Percentiles rank a stretch among this genome's conserved stretches.
Conservation (phyloP, 1,284 basidiomycete species). For the Schizopora paradoxa region DNA sequence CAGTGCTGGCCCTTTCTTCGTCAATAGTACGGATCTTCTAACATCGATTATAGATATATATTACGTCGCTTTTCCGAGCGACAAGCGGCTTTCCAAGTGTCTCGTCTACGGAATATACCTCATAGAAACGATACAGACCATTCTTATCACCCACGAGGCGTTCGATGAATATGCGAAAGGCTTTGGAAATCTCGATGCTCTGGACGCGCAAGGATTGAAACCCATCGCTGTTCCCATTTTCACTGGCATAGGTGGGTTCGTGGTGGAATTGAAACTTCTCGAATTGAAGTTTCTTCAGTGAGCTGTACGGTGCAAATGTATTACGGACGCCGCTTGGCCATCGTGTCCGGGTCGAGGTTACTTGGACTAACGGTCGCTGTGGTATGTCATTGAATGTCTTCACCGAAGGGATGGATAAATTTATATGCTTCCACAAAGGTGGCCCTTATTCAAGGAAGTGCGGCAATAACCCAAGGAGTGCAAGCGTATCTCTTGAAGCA, state of each 20-base stretch:
- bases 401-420: background rate
- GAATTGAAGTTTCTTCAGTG: background rate
- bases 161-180: slow-evolving; percentile 23
- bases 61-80: slow-evolving; percentile 24
- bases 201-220: background rate
- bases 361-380: background rate
- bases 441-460: background rate
- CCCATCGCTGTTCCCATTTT: background rate
- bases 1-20: background rate
- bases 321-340: background rate
- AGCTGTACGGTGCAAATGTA: slow-evolving; percentile 2
- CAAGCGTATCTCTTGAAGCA: background rate
- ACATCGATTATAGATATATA: slow-evolving; percentile 22
- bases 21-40: background rate
- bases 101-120: slow-evolving; percentile 23
- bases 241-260: slow-evolving; percentile 1
- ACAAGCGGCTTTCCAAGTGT: slow-evolving; percentile 18
- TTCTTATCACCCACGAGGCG: slow-evolving; percentile 23
- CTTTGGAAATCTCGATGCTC: slow-evolving; percentile 22
- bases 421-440: background rate
- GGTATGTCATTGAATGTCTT: background rate
- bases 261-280: background rate
- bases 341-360: background rate
- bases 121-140: slow-evolving; percentile 23
- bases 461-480: background rate